Percentiles rank a stretch among this genome's conserved stretches.
Evolutionary conservation across 345 rosid genomes (phyloP).

Genomic region (Cardamine resedifolia): DNA sequence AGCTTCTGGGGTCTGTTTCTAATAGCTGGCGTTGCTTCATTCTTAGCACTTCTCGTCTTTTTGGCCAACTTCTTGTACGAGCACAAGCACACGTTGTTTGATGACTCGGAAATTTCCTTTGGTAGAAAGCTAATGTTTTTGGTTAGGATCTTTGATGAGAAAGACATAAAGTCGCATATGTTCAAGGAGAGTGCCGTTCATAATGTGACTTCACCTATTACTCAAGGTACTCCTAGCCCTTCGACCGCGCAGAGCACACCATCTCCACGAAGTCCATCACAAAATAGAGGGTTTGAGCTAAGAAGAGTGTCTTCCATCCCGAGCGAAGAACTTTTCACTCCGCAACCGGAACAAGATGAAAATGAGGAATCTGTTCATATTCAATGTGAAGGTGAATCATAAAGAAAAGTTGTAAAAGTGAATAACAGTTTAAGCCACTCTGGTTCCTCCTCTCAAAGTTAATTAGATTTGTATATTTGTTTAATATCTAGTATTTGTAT

Average conservation of each 20-base stretch:
- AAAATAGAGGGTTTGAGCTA: conserved; percentile 19
- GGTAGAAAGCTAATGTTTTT: conserved; percentile 31
- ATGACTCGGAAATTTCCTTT: conserved; percentile 28
- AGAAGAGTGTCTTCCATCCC: conserved; percentile 8
- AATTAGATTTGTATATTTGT: no score
- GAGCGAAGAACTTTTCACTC: not conserved
- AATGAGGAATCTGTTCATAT: conserved; percentile 17
- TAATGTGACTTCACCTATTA: conserved; percentile 30
- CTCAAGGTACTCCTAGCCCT: conserved; percentile 13
- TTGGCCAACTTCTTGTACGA: conserved; percentile 27
- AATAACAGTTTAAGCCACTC: not conserved
- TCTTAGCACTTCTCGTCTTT: conserved; percentile 38
- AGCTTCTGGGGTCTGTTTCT: conserved; percentile 54
- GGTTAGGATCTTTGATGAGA: conserved; percentile 37
- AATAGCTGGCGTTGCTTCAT: conserved; percentile 41
- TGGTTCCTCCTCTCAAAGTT: not conserved
- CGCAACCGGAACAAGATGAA: not conserved
- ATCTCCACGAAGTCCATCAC: conserved; percentile 14
- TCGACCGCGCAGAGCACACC: conserved; percentile 1
- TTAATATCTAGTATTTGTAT: not conserved
- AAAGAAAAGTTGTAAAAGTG: not conserved
- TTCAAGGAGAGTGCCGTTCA: conserved; percentile 29
- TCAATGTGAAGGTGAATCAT: conserved; percentile 6
- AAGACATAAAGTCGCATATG: conserved; percentile 39
- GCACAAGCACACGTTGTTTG: conserved; percentile 2